Percentiles rank a stretch among this genome's conserved stretches.
Evolutionary conservation across 179 eudicot species (phyloP).

Genomic region (Carnegiea gigantea): DNA sequence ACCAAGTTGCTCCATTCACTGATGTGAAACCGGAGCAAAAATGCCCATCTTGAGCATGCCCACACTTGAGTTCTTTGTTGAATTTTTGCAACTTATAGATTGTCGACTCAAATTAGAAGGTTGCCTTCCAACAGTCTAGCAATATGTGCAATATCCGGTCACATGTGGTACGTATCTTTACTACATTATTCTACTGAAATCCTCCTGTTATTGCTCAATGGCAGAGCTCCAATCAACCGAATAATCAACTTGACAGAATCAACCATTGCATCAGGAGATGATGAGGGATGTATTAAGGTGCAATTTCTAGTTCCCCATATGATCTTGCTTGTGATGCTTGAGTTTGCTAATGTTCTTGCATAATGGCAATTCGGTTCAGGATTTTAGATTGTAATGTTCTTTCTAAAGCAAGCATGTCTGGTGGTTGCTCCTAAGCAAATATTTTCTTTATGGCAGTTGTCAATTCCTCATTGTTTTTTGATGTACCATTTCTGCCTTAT

Average conservation of each 20-base stretch:
- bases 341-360: conserved; percentile 1
- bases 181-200: conserved; percentile 8
- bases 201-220: conserved; percentile 8
- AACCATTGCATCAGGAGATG: conserved; percentile 97
- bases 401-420: neutral
- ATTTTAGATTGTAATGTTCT: neutral
- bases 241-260: conserved; percentile 79
- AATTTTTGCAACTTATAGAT: conserved; percentile 8
- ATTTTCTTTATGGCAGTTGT: neutral
- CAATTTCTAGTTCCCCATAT: neutral
- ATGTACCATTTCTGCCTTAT: no score
- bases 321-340: neutral
- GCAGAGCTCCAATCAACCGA: conserved; percentile 81
- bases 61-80: conserved; percentile 52
- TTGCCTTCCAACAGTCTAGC: neutral
- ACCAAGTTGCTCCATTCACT: conserved; percentile 79
- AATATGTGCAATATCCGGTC: neutral
- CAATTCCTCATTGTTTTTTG: neutral
- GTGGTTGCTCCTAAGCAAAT: neutral
- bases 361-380: neutral
- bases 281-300: conserved; percentile 92
- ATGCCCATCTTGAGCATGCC: conserved; percentile 75
- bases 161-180: neutral
- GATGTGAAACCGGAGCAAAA: conserved; percentile 89
- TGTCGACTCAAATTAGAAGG: neutral